Evolutionary conservation across 768 basidiomycete genomes (phyloP), one percentile per base, ranked within the genome.

Genomic region (Termitomyces eurrhizus): DNA sequence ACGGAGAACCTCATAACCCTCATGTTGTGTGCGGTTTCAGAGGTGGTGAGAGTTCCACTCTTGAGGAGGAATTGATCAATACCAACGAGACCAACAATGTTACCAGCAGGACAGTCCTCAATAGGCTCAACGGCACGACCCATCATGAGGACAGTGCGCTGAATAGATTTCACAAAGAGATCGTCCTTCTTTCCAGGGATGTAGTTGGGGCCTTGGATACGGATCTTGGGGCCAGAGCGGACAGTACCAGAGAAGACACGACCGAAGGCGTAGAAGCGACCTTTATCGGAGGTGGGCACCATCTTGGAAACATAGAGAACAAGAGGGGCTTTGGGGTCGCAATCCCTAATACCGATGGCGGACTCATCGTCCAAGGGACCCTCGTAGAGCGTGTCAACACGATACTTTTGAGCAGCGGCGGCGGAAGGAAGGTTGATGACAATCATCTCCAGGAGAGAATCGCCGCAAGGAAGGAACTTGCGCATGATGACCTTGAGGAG

Each of bases 311-410:
- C 83, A 78, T 98, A 99, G 65, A 96, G 85, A 72, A 98, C 94
- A 64, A 99, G 89, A 66, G 96, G 96, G 51, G 88, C 97, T 49
- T 88, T 89, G 73, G 96, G 90, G 79, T 98, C 93, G 75, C 96
- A 99, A 73, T 98, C 94, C 58, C 96, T 88, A 81, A 99, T 95
- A 80, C 87, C 93, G 67, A 98, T 92, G 67, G 96, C 97, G 62
- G 93, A 96, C 78, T 99, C 96, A 72, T 99, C 96, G 77, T 99
- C 96, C 94, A 97, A 95, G 68, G 96, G 97, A 73, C 96, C 96
- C 74, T 98, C 97, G 77, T 99, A 98, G 64, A 99, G 88, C 66
- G 96, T 98, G 82, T 98, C 95, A 61, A 96, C 95, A 84, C 96
- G 95, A 80, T 98, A 98, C 59, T 87, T 86, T 78, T 99, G 96